phyloP scores from a whole-genome alignment of 176 grass and related monocot genomes.

The Canna indica region DNA sequence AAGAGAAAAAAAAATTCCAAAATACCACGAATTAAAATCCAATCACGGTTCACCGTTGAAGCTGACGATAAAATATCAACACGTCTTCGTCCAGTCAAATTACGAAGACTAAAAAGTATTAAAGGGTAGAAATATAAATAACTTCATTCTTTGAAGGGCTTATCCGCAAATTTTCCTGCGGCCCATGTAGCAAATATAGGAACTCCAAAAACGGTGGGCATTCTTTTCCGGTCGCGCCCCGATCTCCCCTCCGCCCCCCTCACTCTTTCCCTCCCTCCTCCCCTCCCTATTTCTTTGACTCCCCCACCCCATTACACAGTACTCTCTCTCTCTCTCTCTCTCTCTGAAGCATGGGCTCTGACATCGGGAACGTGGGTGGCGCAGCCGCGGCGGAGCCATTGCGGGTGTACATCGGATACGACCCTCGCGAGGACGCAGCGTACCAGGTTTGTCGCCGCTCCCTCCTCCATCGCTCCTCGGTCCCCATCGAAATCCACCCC shows the following conservation, averaged over 20 bases:
- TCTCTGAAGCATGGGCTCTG: slow-evolving; percentile 1
- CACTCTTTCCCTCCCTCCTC: not conserved
- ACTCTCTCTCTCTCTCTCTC: not conserved
- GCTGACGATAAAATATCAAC: no score
- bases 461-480: slow-evolving; percentile 48
- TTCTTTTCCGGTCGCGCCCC: not conserved
- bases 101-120: no score
- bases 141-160: no score
- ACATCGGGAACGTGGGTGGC: slow-evolving; percentile 1
- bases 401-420: slow-evolving; percentile 79
- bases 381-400: slow-evolving; percentile 27
- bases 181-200: not conserved
- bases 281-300: not conserved
- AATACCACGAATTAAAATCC: no score
- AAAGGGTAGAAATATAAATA: no score
- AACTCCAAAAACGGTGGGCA: not conserved
- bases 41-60: no score
- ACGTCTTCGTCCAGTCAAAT: no score
- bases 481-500: slow-evolving; percentile 52
- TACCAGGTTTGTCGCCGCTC: slow-evolving; percentile 81
- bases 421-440: slow-evolving; percentile 64
- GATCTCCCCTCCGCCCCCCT: not conserved
- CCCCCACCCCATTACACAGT: not conserved
- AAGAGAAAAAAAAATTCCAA: no score
- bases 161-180: not conserved